Base-by-base conservation (phyloP, 306 rosid species). In the Begonia masoniana region DNA sequence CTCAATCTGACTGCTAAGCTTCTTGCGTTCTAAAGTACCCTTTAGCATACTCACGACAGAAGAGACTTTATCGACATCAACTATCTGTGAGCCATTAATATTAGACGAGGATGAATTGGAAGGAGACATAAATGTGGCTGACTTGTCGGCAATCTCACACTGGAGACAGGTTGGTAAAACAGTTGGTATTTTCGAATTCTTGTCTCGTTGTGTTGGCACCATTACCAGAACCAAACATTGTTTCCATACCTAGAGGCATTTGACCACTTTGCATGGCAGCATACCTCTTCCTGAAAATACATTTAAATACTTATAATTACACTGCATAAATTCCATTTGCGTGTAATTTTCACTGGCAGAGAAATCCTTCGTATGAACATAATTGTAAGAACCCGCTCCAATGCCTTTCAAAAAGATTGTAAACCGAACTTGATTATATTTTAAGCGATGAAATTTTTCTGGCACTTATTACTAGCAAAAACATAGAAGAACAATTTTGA, bases 21-120 rank as follows among this genome's bases (percentile, higher is more conserved):
- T 82, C 74, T 82, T 85, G 42, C 91, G 78, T 61, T 89, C 94
- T 64, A 89, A 60, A 12, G 97, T 82, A 39, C 89, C 94, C 76
- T 84, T 85, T 23, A 89, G 89, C 95, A 89, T 82, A 65, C 73
- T 89, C 35, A 89, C 97, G 69, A 84, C 75, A 43, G 94, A 82
- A 52, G 97, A 85, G 42, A 89, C 78, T 76, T 80, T 82, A 76
- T 89, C 97, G 58, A 66, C 72, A 24, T 85, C 94, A 17, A 52
- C 76, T 60, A 74, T 57, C 66, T 67, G 81, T 17, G 68, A 68
- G 60, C 75, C 58, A 64, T 80, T 75, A 71, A 85, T 82, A 53
- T 76, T 80, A 36, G 83, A 74, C 35, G 97, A 80, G 51, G 87
- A 74, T 43, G 95, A 89, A 66, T 80, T 80, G 15, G 87, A 80